Base-by-base conservation (phyloP, 768 basidiomycete species). In the Tulasnella sp. region DNA sequence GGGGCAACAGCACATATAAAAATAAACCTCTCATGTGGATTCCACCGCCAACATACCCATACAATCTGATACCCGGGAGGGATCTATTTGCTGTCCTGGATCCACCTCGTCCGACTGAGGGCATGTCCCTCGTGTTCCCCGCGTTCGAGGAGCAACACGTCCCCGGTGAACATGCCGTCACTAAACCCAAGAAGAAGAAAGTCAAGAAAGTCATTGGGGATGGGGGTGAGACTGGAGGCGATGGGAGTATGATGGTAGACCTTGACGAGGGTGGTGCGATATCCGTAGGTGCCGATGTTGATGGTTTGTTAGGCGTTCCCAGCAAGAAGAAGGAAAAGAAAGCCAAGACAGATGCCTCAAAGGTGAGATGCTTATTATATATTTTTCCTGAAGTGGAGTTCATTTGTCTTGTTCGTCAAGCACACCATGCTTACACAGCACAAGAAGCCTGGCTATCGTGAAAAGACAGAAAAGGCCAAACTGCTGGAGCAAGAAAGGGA, bases 31-130 rank as follows among this genome's bases (percentile, higher is more conserved):
- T 40, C 9, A 36, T 39, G 52, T 57, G 55, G 55, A 36, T 45
- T 5, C 55, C 55, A 46, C 55, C 55, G 11, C 55, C 55, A 23
- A 49, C 43, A 8, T 57, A 35, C 35, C 55, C 55, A 2, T 57
- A 57, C 29, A 57, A 57, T 43, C 42, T 57, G 19, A 57, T 57
- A 9, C 55, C 55, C 36, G 55, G 55, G n/a, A 41, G 55, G 11
- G 55, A 57, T 32, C 19, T 57, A 11, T 35, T 36, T 32, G 55
- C 55, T 14, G 25, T 40, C 42, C 23, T 54, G 23, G 37, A 23
- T 35, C 55, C 55, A 19, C 55, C 32, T 29, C 55, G 46, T 15
- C 37, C 52, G 3, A 40, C 23, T 14, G 52, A 37, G 34, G 46
- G 23, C 21, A n/a, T n/a, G n/a, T n/a, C n/a, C n/a, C n/a, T n/a